Conservation (phyloP, 2,329 filamentous ascomycete genomes). For the Fusarium acutatum region DNA sequence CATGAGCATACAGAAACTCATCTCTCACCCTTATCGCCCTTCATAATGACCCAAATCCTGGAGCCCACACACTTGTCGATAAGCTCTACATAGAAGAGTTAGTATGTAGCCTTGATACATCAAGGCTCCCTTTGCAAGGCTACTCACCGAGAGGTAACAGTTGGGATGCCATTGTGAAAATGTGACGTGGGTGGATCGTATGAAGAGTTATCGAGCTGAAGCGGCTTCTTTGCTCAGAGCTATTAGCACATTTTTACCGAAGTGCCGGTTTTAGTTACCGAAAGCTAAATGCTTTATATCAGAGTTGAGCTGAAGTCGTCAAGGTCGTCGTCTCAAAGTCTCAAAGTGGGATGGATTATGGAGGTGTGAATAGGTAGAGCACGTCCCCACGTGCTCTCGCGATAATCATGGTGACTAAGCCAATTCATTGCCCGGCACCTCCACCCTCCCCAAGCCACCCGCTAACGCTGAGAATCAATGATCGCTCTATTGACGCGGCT, state of each 20-base stretch:
- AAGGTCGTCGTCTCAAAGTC: slow-evolving; percentile 22
- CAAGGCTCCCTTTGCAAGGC: neutral
- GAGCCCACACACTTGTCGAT: slow-evolving; percentile 99
- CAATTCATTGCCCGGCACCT: neutral
- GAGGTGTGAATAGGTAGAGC: slow-evolving; percentile 33
- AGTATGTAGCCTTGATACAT: slow-evolving; percentile 11
- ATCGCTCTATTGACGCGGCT: slow-evolving; percentile 42
- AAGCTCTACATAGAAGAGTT: slow-evolving; percentile 70
- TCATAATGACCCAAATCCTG: slow-evolving; percentile 99
- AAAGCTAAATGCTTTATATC: neutral
- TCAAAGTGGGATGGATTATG: slow-evolving; percentile 42
- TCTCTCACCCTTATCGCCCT: slow-evolving; percentile 87
- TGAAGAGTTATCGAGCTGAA: neutral
- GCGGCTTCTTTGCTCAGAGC: neutral
- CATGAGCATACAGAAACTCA: neutral
- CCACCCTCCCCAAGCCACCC: slow-evolving; percentile 12
- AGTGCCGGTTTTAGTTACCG: neutral
- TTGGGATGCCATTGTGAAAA: slow-evolving; percentile 71
- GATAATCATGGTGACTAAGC: slow-evolving; percentile 48
- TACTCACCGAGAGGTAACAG: slow-evolving; percentile 73
- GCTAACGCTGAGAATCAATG: slow-evolving; percentile 21
- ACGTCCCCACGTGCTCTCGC: slow-evolving; percentile 48
- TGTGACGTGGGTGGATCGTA: slow-evolving; percentile 3
- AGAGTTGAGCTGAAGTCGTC: slow-evolving; percentile 18
- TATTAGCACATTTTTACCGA: neutral